phyloP scores from a whole-genome alignment of 768 basidiomycete genomes.

The Tubosaeta brunneosetosa region DNA sequence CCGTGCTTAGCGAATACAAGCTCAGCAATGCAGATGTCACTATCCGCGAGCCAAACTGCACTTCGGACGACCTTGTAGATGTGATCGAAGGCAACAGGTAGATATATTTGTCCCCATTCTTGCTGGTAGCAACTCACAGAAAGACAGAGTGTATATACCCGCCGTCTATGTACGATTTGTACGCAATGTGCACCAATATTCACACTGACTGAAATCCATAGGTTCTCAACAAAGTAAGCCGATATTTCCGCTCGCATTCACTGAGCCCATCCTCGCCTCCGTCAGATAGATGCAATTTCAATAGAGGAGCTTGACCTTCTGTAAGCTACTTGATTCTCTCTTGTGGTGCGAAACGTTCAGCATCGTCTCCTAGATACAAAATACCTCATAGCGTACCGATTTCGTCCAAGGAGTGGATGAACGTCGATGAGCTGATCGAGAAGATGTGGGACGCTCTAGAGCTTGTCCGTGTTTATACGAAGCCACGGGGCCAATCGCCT shows the following conservation, averaged over 20 bases:
- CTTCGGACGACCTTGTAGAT: constrained; percentile 94
- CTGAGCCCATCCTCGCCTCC: constrained; percentile 1
- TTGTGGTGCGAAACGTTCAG: background rate
- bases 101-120: background rate
- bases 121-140: constrained; percentile 3
- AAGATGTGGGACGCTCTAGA: constrained; percentile 93
- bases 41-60: constrained; percentile 88
- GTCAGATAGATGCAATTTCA: constrained; percentile 93
- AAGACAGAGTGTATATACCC: constrained; percentile 80
- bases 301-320: constrained; percentile 96
- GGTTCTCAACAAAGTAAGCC: constrained; percentile 77
- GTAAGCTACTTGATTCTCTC: constrained; percentile 33
- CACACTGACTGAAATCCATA: constrained; percentile 24
- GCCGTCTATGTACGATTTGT: constrained; percentile 69
- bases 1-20: constrained; percentile 88
- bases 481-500: constrained; percentile 85
- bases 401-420: constrained; percentile 92
- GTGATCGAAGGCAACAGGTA: constrained; percentile 94
- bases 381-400: constrained; percentile 95
- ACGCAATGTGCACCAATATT: background rate
- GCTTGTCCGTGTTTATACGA: constrained; percentile 94
- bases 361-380: constrained; percentile 55
- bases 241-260: background rate
- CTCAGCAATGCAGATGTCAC: constrained; percentile 87
- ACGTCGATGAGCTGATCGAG: constrained; percentile 90